A percentile compares a stretch with the other conserved stretches of the same genome.
Conservation (phyloP, 805 yeast species). For the Zygosaccharomyces gambellarensis region DNA sequence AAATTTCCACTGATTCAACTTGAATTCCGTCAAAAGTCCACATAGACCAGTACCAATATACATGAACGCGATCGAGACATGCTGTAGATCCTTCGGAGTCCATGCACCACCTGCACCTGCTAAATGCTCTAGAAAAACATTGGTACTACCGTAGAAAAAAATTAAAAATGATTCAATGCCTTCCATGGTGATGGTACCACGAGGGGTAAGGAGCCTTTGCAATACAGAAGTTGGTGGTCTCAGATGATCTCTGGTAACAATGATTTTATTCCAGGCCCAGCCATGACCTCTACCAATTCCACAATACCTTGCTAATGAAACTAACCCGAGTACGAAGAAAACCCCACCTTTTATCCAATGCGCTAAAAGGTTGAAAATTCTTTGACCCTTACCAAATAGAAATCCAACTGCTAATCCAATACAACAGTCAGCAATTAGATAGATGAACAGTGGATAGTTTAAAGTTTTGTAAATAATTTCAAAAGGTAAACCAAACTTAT, state of each 20-base stretch:
- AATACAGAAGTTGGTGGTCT: background rate
- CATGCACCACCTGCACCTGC: constrained; percentile 74
- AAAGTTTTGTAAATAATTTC: constrained; percentile 44
- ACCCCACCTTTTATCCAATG: constrained; percentile 97
- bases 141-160: constrained; percentile 83
- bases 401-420: constrained; percentile 59
- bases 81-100: constrained; percentile 88
- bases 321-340: constrained; percentile 67
- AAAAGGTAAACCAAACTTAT: constrained; percentile 24
- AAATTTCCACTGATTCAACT: constrained; percentile 56
- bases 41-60: constrained; percentile 89
- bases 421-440: constrained; percentile 50
- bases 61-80: constrained; percentile 85
- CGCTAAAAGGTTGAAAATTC: constrained; percentile 79
- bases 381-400: constrained; percentile 58
- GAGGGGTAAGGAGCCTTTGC: constrained; percentile 27
- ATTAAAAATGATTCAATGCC: constrained; percentile 74
- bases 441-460: constrained; percentile 62
- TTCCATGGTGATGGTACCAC: constrained; percentile 71
- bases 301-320: constrained; percentile 80
- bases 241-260: constrained; percentile 25
- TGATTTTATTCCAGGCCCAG: constrained; percentile 82
- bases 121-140: constrained; percentile 85
- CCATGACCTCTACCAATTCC: constrained; percentile 76
- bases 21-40: constrained; percentile 77